Evolutionary conservation across 352 stramenopile species (phyloP).

Genomic region (Globisporangium okanoganense): DNA sequence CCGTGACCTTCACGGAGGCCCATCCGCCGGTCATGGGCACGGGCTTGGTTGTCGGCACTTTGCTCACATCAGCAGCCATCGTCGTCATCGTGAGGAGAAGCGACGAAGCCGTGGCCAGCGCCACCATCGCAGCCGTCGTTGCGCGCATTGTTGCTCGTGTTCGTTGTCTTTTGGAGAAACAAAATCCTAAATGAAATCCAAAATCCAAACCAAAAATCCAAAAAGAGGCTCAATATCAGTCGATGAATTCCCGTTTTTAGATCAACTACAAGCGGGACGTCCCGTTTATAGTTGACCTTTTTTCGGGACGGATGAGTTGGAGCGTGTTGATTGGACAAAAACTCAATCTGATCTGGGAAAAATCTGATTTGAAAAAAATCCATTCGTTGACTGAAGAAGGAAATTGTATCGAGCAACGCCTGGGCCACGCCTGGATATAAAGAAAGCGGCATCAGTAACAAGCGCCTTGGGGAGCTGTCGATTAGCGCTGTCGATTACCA

Average conservation of each 20-base stretch:
- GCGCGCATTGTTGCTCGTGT: neutral
- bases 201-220: neutral
- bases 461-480: too few species aligned
- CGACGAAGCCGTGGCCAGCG: neutral
- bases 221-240: neutral
- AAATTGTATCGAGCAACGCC: neutral
- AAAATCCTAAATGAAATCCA: too few species aligned
- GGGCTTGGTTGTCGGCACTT: neutral
- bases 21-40: slow-evolving; percentile 4
- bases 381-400: neutral
- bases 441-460: too few species aligned
- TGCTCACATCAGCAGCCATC: neutral
- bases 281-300: neutral
- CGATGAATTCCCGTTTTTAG: neutral
- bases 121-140: neutral
- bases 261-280: neutral
- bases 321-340: neutral
- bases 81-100: neutral
- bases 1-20: neutral
- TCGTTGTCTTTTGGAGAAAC: neutral
- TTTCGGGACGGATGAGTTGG: neutral
- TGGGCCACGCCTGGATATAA: neutral
- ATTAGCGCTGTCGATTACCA: too few species aligned
- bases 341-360: neutral
- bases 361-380: neutral